phyloP scores from a whole-genome alignment of 2,329 filamentous ascomycete genomes.

The Pestalotiopsis sp. region DNA sequence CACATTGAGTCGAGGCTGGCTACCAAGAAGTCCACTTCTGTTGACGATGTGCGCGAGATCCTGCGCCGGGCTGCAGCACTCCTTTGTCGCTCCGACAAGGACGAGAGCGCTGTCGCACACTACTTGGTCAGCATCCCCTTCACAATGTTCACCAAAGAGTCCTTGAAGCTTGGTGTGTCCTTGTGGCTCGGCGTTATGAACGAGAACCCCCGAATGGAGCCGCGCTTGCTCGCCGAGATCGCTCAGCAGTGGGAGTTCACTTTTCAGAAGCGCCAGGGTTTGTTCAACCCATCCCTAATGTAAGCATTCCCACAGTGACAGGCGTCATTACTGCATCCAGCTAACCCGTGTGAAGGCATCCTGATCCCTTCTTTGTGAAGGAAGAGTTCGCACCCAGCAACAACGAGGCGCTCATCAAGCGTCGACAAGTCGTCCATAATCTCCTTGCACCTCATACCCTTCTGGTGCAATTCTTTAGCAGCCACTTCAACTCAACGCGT shows the following conservation, averaged over 20 bases:
- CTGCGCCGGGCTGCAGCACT: slow-evolving; percentile 84
- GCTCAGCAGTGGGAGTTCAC: slow-evolving; percentile 89
- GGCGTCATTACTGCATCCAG: slow-evolving; percentile 2
- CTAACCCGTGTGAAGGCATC: slow-evolving; percentile 53
- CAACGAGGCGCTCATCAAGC: slow-evolving; percentile 71
- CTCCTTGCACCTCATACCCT: slow-evolving; percentile 84
- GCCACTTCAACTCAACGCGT: slow-evolving; percentile 93
- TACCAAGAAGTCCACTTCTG: slow-evolving; percentile 69
- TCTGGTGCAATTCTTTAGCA: slow-evolving; percentile 85
- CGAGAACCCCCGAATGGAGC: slow-evolving; percentile 87
- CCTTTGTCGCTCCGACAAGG: slow-evolving; percentile 75
- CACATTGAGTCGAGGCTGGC: slow-evolving; percentile 74
- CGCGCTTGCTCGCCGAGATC: slow-evolving; percentile 83
- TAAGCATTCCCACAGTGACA: slow-evolving; percentile 38
- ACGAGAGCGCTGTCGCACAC: slow-evolving; percentile 79
- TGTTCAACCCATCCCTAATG: slow-evolving; percentile 76
- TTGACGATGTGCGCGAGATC: slow-evolving; percentile 77
- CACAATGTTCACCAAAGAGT: slow-evolving; percentile 88
- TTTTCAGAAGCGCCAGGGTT: slow-evolving; percentile 74
- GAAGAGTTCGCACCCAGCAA: slow-evolving; percentile 94
- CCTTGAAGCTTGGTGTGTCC: slow-evolving; percentile 92
- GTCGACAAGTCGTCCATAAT: slow-evolving; percentile 79
- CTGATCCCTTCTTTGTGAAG: slow-evolving; percentile 87
- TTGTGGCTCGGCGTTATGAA: slow-evolving; percentile 97
- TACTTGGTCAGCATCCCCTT: slow-evolving; percentile 94